phyloP scores from a whole-genome alignment of 257 asterid genomes.

The Eustoma russellianum region DNA sequence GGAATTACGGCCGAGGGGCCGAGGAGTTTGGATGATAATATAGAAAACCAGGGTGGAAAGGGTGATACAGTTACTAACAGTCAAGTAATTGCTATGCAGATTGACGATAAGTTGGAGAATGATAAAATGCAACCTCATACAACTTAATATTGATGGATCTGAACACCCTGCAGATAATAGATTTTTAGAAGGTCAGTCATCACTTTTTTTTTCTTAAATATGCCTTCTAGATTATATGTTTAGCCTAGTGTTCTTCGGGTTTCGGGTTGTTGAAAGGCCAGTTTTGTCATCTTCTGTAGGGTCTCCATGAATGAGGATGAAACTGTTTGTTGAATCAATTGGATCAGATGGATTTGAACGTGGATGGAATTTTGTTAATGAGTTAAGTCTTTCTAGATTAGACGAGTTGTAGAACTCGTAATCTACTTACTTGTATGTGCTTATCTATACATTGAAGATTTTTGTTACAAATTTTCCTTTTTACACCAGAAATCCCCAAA shows the following conservation, averaged over 20 bases:
- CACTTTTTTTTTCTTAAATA: background rate
- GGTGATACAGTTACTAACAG: conserved; percentile 20
- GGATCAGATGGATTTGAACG: background rate
- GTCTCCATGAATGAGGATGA: background rate
- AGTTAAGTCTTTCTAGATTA: conserved; percentile 1
- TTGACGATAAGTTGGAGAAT: conserved; percentile 19
- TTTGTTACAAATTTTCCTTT: too few relatives aligned
- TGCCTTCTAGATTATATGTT: background rate
- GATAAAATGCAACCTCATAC: conserved; percentile 15
- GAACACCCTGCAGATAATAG: conserved; percentile 1
- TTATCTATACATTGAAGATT: too few relatives aligned
- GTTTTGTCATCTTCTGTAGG: conserved; percentile 1
- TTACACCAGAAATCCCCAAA: too few relatives aligned
- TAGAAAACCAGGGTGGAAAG: conserved; percentile 12
- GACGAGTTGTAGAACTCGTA: background rate
- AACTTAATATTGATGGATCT: conserved; percentile 12
- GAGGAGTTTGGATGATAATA: conserved; percentile 11
- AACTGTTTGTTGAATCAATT: background rate
- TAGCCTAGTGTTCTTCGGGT: background rate
- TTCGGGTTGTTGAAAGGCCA: background rate
- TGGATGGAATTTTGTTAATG: background rate
- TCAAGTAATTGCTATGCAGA: conserved; percentile 11
- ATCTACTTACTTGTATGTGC: background rate
- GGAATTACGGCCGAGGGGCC: conserved; percentile 14
- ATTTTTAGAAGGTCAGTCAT: background rate